phyloP scores from a whole-genome alignment of 257 asterid genomes.

The Nicotiana noctiflora region DNA sequence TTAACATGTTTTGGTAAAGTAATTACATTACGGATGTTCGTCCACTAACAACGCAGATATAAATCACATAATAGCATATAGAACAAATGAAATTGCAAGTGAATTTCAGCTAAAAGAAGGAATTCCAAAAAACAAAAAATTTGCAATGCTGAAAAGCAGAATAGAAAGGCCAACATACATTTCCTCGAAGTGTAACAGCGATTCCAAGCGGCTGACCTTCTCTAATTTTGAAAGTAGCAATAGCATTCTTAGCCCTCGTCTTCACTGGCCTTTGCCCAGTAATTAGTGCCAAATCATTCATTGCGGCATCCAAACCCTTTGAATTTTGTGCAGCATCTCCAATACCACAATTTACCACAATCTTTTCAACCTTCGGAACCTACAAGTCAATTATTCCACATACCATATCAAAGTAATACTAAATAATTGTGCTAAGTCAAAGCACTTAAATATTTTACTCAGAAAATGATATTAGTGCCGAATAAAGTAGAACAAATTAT shows the following conservation, averaged over 20 bases:
- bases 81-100: neutral
- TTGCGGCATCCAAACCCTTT: slow-evolving; percentile 90
- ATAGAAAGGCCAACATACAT: slow-evolving; percentile 29
- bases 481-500: neutral
- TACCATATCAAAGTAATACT: neutral
- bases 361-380: slow-evolving; percentile 86
- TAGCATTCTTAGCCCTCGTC: slow-evolving; percentile 92
- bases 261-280: slow-evolving; percentile 93
- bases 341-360: slow-evolving; percentile 96
- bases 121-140: neutral
- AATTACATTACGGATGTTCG: neutral
- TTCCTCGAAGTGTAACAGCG: slow-evolving; percentile 90
- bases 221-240: slow-evolving; percentile 87
- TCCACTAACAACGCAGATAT: neutral
- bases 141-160: neutral
- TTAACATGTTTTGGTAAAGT: neutral
- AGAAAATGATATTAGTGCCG: neutral
- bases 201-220: slow-evolving; percentile 88
- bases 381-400: slow-evolving; percentile 10
- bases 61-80: neutral
- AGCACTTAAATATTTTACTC: neutral
- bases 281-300: slow-evolving; percentile 81
- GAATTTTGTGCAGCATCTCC: slow-evolving; percentile 99
- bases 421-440: neutral
- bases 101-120: neutral